phyloP scores from a whole-genome alignment of 176 grass and related monocot genomes.

The Oryza longistaminata region DNA sequence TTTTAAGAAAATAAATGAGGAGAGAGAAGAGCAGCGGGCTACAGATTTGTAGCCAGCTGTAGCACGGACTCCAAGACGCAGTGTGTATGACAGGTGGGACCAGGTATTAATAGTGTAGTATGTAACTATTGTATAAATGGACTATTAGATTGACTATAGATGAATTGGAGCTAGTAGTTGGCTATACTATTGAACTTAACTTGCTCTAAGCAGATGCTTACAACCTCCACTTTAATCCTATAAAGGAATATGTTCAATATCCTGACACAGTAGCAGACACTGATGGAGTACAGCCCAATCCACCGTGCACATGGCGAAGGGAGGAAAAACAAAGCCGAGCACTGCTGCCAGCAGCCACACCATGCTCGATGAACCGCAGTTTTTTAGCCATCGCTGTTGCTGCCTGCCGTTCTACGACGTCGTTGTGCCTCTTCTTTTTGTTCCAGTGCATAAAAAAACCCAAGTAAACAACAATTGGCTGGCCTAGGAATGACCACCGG shows the following conservation, averaged over 20 bases:
- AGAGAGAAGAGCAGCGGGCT: too few species aligned
- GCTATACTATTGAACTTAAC: too few species aligned
- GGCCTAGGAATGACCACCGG: conserved; percentile 26
- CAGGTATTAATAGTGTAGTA: too few species aligned
- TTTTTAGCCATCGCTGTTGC: too few species aligned
- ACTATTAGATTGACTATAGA: too few species aligned
- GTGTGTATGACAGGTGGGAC: too few species aligned
- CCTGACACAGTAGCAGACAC: conserved; percentile 28
- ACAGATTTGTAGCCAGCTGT: too few species aligned
- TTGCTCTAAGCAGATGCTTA: background rate
- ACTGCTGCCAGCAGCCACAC: background rate
- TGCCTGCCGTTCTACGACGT: background rate
- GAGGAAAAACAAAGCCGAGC: conserved; percentile 1
- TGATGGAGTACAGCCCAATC: conserved; percentile 43
- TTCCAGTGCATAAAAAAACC: background rate
- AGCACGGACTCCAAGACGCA: too few species aligned
- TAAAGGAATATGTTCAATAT: conserved; percentile 27
- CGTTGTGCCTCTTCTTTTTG: background rate
- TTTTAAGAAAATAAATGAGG: too few species aligned
- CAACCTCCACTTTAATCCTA: background rate
- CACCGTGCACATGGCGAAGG: conserved; percentile 43
- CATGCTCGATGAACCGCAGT: conserved; percentile 10
- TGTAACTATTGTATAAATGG: too few species aligned
- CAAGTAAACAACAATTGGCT: background rate
- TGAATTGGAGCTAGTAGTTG: too few species aligned